These are phyloP conservation scores for Osmanthus fragrans DNA, from an alignment of 257 asterid species.

Conservation along the genomic window DNA sequence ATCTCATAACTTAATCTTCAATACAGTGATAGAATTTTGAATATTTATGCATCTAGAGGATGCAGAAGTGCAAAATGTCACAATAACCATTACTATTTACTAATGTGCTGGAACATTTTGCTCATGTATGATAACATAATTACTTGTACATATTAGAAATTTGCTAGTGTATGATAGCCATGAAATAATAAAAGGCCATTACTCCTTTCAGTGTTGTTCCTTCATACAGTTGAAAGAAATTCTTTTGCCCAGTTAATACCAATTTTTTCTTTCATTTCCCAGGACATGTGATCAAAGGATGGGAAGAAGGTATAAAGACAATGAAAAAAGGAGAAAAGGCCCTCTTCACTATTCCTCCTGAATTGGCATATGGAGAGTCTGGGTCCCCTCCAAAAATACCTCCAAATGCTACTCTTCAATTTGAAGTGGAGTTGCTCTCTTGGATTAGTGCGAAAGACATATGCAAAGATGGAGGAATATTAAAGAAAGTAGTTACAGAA, in stretches of 20 bases:
- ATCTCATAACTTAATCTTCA: background rate
- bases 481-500: slow-evolving; percentile 46
- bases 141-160: background rate
- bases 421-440: slow-evolving; percentile 56
- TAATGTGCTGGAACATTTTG: background rate
- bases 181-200: background rate
- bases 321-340: slow-evolving; percentile 69
- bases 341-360: slow-evolving; percentile 52
- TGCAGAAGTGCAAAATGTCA: background rate
- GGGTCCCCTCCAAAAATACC: slow-evolving; percentile 65
- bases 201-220: background rate
- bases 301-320: slow-evolving; percentile 62
- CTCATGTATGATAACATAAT: background rate
- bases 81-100: background rate
- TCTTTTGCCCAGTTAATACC: background rate
- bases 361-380: slow-evolving; percentile 58
- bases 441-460: slow-evolving; percentile 57
- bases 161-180: background rate
- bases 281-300: slow-evolving; percentile 63
- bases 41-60: background rate
- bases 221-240: background rate
- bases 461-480: slow-evolving; percentile 60
- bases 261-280: slow-evolving; percentile 3
- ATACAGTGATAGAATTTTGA: background rate
- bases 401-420: slow-evolving; percentile 53